Evolutionary conservation across 495 filamentous ascomycete genomes (phyloP).

Genomic region (Penicillium canescens): DNA sequence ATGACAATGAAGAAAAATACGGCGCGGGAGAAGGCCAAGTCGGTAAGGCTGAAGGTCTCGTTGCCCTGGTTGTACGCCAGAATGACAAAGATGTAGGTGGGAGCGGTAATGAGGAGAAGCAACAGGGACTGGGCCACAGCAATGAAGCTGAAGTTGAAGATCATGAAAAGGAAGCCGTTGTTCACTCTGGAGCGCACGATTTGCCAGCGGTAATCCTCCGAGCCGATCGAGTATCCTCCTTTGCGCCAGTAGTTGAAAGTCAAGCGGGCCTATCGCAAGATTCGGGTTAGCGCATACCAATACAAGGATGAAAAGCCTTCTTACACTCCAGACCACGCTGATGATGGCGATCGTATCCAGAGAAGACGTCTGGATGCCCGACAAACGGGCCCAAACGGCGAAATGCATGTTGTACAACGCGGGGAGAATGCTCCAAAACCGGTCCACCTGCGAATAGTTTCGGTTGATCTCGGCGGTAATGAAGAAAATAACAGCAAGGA

Average conservation of each 20-base stretch:
- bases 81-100: conserved; percentile 79
- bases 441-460: conserved; percentile 94
- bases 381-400: conserved; percentile 71
- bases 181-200: conserved; percentile 52
- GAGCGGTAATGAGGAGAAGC: conserved; percentile 67
- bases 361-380: conserved; percentile 67
- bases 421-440: conserved; percentile 87
- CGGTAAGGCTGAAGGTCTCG: conserved; percentile 52
- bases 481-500: conserved; percentile 68
- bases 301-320: conserved; percentile 22
- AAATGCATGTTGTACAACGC: conserved; percentile 89
- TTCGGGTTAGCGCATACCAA: conserved; percentile 7
- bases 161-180: conserved; percentile 63
- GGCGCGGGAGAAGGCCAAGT: conserved; percentile 65
- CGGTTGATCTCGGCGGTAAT: conserved; percentile 77
- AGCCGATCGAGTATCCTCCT: conserved; percentile 84
- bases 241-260: conserved; percentile 98
- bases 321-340: conserved; percentile 78
- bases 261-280: conserved; percentile 59
- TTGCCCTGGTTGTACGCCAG: conserved; percentile 41
- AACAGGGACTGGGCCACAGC: conserved; percentile 77
- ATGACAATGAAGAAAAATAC: conserved; percentile 70
- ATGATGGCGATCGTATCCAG: conserved; percentile 74
- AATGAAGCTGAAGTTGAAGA: conserved; percentile 89
- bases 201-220: conserved; percentile 92